Evolutionary conservation across 371 early-diverging fungal genomes (phyloP), one percentile per base, ranked within the genome.

Genomic region (Mucor sp.): DNA sequence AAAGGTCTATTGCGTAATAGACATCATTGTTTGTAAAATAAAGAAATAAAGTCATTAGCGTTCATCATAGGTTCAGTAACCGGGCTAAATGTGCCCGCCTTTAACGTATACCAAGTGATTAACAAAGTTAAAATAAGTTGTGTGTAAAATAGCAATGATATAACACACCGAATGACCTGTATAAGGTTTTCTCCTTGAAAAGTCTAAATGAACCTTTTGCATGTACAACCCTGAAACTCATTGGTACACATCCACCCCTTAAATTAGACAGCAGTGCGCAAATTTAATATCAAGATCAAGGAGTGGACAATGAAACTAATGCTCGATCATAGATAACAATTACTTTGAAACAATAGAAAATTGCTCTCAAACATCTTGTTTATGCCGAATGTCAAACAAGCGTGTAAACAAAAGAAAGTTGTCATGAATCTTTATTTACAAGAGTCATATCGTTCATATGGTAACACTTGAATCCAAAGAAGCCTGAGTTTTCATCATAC

Each of bases 391-490:
- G 44, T 19, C 44, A 44, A 44, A n/a, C 44, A 44, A 25, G 14
- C 12, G 8, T 12, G 21, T 4, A 50, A 50, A 50, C 12, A 50
- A 25, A 21, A 48, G 1, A 25, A 11, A 25, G 8, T 48, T 44
- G 0, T 8, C 19, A 7, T 44, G 44, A 44, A 44, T 44, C n/a
- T 7, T 19, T 6, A 19, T 50, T 14, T 50, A 37, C 12, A 37
- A 50, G 50, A 50, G 21, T 23, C 12, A 50, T 9, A 9, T 50
- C n/a, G 19, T 44, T 3, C 44, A 11, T 21, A 50, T 25, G 50
- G 50, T 50, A 19, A 25, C 50, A 50, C 50, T 50, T 50, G 50
- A 50, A 50, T 50, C 50, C 50, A 50, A 12, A 50, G 50, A 50
- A 50, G 23, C 14, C 21, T 25, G 21, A 23, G 50, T 50, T 50